Conservation (phyloP, 495 filamentous ascomycete genomes). For the Penicillium robsamsonii region DNA sequence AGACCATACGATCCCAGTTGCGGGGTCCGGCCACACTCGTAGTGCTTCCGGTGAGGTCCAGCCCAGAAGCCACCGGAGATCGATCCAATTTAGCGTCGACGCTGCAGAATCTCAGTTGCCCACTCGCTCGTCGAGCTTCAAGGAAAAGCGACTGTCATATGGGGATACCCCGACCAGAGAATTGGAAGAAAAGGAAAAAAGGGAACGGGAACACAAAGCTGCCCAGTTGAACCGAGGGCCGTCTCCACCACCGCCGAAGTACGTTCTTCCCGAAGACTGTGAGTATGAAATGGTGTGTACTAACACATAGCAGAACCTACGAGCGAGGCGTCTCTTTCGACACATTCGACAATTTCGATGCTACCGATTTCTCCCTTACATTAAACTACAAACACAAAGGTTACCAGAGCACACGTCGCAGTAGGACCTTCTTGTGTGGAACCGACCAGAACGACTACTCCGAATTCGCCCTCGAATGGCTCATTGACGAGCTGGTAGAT, state of each 20-base stretch:
- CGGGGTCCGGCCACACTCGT: slow-evolving; percentile 21
- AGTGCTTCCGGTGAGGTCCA: slow-evolving; percentile 26
- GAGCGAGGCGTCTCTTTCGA: slow-evolving; percentile 79
- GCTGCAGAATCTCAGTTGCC: slow-evolving; percentile 31
- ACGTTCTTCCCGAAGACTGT: slow-evolving; percentile 8
- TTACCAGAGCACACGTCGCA: slow-evolving; percentile 78
- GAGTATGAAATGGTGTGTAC: background rate
- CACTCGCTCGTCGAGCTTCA: slow-evolving; percentile 29
- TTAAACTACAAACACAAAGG: slow-evolving; percentile 86
- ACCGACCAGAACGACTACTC: slow-evolving; percentile 95
- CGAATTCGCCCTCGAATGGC: slow-evolving; percentile 90
- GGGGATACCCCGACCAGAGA: slow-evolving; percentile 22
- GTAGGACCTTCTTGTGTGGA: slow-evolving; percentile 89
- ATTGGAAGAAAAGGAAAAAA: slow-evolving; percentile 26
- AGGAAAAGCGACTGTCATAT: slow-evolving; percentile 30
- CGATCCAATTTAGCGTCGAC: slow-evolving; percentile 45
- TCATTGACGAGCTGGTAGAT: slow-evolving; percentile 90
- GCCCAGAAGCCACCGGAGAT: slow-evolving; percentile 31
- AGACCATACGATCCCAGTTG: slow-evolving; percentile 17
- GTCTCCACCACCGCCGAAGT: slow-evolving; percentile 45
- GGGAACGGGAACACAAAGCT: slow-evolving; percentile 32
- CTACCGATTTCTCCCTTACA: slow-evolving; percentile 75
- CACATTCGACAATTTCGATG: slow-evolving; percentile 85
- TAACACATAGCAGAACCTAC: slow-evolving; percentile 40
- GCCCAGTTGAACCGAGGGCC: slow-evolving; percentile 23